Evolutionary conservation across 352 stramenopile species (phyloP).

Genomic region (Peronosclerospora sorghi): DNA sequence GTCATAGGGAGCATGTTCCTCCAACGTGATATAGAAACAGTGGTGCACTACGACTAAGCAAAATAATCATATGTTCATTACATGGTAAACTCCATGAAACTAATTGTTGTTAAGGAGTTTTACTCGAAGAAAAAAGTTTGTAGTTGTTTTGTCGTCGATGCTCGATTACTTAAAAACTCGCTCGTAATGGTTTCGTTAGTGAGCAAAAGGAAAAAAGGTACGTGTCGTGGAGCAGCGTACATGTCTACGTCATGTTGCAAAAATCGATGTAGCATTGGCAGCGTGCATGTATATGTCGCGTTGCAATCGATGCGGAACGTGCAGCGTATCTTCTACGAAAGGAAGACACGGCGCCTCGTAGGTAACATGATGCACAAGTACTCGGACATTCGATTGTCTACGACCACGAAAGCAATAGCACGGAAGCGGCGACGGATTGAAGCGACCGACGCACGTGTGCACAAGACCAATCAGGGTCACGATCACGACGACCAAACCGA

Average conservation of each 20-base stretch:
- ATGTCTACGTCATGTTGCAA: constrained; percentile 17
- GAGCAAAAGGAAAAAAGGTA: not conserved
- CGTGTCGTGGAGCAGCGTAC: constrained; percentile 4
- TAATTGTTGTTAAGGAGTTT: constrained; percentile 4
- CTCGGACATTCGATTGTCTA: constrained; percentile 16
- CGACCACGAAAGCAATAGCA: constrained; percentile 5
- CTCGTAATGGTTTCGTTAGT: not conserved
- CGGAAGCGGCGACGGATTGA: constrained; percentile 12
- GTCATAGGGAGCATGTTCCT: no score
- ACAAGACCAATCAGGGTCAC: constrained; percentile 7
- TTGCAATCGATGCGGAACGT: constrained; percentile 19
- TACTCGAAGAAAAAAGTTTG: constrained; percentile 13
- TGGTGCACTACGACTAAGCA: no score
- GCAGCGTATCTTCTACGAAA: constrained; percentile 20
- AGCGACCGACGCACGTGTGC: constrained; percentile 4
- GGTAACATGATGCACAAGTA: constrained; percentile 29
- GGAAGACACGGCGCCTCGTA: constrained; percentile 19
- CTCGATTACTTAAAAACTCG: constrained; percentile 11
- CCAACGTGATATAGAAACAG: no score
- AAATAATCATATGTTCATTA: no score
- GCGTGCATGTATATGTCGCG: constrained; percentile 20
- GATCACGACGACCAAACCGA: constrained; percentile 9
- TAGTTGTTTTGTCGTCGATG: constrained; percentile 1
- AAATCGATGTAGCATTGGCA: constrained; percentile 20
- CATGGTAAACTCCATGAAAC: no score